Conservation (phyloP, 169 alveolate species). For the Cytauxzoon felis region DNA sequence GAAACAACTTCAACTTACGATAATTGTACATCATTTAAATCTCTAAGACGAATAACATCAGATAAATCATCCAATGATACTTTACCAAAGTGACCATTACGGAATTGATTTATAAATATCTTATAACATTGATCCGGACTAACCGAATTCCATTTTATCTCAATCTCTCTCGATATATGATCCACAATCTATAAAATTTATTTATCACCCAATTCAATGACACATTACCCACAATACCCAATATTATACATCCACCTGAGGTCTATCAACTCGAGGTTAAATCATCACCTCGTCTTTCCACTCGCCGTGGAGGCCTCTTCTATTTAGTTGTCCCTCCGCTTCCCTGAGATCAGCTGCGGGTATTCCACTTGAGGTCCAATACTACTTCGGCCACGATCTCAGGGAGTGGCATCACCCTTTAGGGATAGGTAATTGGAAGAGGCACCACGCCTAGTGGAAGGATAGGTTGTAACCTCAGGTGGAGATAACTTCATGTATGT, state of each 20-base stretch:
- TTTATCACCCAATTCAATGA: not conserved
- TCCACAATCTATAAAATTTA: conserved; percentile 15
- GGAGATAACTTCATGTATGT: not conserved
- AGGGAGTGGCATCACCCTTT: too few relatives aligned
- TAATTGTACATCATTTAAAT: conserved; percentile 37
- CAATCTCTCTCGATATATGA: conserved; percentile 29
- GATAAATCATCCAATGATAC: conserved; percentile 53
- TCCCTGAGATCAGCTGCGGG: too few relatives aligned
- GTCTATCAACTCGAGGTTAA: too few relatives aligned
- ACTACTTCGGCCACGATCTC: too few relatives aligned
- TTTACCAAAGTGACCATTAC: conserved; percentile 50
- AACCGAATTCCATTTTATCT: conserved; percentile 38
- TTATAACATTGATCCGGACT: conserved; percentile 52
- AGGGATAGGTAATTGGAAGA: too few relatives aligned
- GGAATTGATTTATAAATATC: conserved; percentile 54
- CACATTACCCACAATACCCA: too few relatives aligned
- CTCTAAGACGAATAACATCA: conserved; percentile 35
- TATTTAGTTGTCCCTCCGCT: too few relatives aligned
- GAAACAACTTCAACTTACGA: conserved; percentile 29
- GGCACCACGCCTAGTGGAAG: too few relatives aligned
- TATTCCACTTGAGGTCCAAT: too few relatives aligned
- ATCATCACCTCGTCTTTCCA: too few relatives aligned
- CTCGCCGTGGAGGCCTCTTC: not conserved
- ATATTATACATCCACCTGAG: too few relatives aligned
- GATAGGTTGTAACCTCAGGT: not conserved